Conservation (phyloP, 192 early-diverging fungal genomes). For the Linnemannia hyalina region DNA sequence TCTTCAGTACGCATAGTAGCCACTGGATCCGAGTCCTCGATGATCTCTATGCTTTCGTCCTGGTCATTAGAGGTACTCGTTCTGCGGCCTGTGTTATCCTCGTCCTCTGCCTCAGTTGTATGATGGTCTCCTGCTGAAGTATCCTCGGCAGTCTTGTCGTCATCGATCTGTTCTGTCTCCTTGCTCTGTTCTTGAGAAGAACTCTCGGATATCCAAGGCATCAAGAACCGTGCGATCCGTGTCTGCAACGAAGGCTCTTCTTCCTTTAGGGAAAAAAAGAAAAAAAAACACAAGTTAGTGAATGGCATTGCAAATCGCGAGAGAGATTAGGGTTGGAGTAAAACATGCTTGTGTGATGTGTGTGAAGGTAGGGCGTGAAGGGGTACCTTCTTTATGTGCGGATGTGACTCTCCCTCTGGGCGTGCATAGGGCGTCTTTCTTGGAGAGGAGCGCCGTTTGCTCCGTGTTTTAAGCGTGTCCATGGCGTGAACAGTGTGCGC, state of each 20-base stretch:
- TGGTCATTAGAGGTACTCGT: not conserved
- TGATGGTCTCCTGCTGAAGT: not conserved
- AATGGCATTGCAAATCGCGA: not conserved
- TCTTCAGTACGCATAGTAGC: not conserved
- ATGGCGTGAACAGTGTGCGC: not conserved
- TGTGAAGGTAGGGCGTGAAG: not conserved
- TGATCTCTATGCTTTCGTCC: not conserved
- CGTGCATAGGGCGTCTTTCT: slow-evolving; percentile 6
- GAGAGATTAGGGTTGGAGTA: not conserved
- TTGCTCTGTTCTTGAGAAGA: not conserved
- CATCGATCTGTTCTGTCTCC: not conserved
- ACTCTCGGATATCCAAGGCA: not conserved
- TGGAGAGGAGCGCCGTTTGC: not conserved
- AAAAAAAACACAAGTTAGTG: not conserved
- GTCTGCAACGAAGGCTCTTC: not conserved
- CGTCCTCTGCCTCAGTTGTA: not conserved
- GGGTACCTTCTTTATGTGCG: not conserved
- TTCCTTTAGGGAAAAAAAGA: not conserved
- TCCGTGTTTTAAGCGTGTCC: not conserved
- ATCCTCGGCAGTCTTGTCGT: not conserved
- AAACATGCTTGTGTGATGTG: not conserved
- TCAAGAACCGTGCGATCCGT: not conserved
- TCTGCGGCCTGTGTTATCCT: not conserved
- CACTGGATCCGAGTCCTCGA: not conserved
- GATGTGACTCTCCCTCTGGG: not conserved